phyloP scores from a whole-genome alignment of 164 flowering plant species.

The Vitis labrusca region DNA sequence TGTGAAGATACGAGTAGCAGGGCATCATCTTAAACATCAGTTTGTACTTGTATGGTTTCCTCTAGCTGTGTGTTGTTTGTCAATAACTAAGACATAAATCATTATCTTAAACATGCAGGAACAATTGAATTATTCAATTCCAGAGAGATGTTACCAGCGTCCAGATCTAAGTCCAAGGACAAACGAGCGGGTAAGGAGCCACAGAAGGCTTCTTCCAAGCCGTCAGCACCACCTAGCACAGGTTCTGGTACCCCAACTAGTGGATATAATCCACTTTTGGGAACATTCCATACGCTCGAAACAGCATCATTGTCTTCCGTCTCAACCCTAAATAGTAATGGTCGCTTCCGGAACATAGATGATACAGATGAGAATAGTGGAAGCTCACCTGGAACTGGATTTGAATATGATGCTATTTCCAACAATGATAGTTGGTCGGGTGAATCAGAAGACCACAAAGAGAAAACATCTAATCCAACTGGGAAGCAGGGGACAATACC shows the following conservation, averaged over 20 bases:
- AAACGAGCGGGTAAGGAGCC: conserved; percentile 66
- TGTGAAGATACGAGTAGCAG: too few species aligned
- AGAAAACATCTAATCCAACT: conserved; percentile 42
- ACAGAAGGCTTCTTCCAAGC: conserved; percentile 62
- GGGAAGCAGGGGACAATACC: conserved; percentile 53
- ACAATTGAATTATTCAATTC: too few species aligned
- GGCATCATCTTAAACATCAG: too few species aligned
- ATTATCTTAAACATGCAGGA: too few species aligned
- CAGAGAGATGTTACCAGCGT: conserved; percentile 73
- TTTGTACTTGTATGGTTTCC: too few species aligned
- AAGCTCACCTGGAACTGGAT: conserved; percentile 50
- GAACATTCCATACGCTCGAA: conserved; percentile 84
- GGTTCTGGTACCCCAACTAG: conserved; percentile 54
- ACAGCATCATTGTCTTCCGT: conserved; percentile 41
- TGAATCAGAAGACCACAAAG: conserved; percentile 93
- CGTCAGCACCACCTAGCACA: conserved; percentile 43
- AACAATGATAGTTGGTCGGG: conserved; percentile 92
- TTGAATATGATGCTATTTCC: conserved; percentile 82
- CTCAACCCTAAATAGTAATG: conserved; percentile 51
- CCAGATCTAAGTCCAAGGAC: conserved; percentile 78
- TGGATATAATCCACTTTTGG: conserved; percentile 77
- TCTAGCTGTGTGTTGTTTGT: too few species aligned
- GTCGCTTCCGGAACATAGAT: conserved; percentile 74
- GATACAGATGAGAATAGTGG: conserved; percentile 73
- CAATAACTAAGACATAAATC: too few species aligned